Evolutionary conservation across 805 yeast genomes (phyloP).

Genomic region (Yarrowia keelungensis): DNA sequence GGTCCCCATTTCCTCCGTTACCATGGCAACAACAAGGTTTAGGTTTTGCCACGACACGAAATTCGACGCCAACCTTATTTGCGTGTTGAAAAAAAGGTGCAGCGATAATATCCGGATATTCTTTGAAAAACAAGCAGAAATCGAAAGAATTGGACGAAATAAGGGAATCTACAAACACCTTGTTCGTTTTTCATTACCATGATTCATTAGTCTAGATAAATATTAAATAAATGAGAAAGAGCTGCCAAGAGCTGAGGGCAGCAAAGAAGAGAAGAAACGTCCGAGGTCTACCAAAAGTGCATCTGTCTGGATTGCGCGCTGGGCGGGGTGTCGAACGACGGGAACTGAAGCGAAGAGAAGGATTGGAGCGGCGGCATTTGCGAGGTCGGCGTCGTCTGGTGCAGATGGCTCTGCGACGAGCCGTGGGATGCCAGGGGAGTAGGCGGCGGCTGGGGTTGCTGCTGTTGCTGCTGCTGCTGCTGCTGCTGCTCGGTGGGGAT

Average conservation of each 20-base stretch:
- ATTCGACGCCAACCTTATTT: slow-evolving; percentile 22
- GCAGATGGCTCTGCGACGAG: not conserved
- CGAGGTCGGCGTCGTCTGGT: slow-evolving; percentile 12
- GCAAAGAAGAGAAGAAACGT: not conserved
- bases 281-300: slow-evolving; percentile 1
- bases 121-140: not conserved
- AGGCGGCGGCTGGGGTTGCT: slow-evolving; percentile 3
- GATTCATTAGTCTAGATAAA: slow-evolving; percentile 38
- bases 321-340: slow-evolving; percentile 24
- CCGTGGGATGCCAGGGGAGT: slow-evolving; percentile 27
- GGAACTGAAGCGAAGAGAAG: slow-evolving; percentile 23
- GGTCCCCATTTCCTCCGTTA: not conserved
- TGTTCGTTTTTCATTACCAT: slow-evolving; percentile 2
- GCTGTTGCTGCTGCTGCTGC: not conserved
- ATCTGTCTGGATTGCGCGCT: slow-evolving; percentile 2
- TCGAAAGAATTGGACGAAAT: too few relatives aligned
- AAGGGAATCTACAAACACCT: too few relatives aligned
- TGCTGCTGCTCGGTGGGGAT: slow-evolving; percentile 38
- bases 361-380: slow-evolving; percentile 38
- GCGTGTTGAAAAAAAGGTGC: not conserved
- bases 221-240: slow-evolving; percentile 37
- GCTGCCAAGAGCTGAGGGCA: not conserved
- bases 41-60: slow-evolving; percentile 26
- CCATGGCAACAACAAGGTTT: slow-evolving; percentile 11
- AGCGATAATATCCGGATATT: not conserved